Base-by-base conservation (phyloP, 768 basidiomycete genomes). In the Phylloporus arenicola region DNA sequence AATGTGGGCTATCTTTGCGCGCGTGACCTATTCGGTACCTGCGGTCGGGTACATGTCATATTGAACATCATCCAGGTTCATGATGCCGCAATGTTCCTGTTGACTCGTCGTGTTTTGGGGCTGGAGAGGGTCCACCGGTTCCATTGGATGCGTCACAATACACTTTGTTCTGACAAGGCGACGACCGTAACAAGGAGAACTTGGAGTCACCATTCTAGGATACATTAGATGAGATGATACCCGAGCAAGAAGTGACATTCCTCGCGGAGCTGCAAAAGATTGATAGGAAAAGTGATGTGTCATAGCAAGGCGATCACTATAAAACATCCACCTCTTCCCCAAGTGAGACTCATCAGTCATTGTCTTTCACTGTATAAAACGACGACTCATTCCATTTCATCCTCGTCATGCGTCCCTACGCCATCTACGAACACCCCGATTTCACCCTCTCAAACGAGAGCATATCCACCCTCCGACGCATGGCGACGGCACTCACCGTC, bases 341-440 rank as follows among this genome's bases (percentile, higher is more conserved):
- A 41, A 5, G 16, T 27, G 41, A 42, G 25, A 42, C 41, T 11
- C 25, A 25, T 16, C 38, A 22, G 20, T 39, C 20, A 39, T 35
- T 9, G 24, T 41, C 40, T 13, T 39, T 9, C 17, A 22, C 19
- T 39, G 38, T 39, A 20, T 39, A 39, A 39, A 40, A 9, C 13
- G 20, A 6, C 39, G 22, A 6, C 22, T 16, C 20, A 6, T 19
- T 25, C 14, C 20, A 29, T 16, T 13, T 25, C 24, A 20, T 24
- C n/a, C 22, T 11, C 54, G 31, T 27, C 56, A 68, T 68, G 67
- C 67, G 67, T 17, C 58, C 66, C 41, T 68, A 68, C 54, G 55
- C 62, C 55, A 64, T 64, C 52, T 67, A 67, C 43, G 65, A 67
- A 33, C 67, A 69, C 53, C 65, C 65, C 33, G 67, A 68, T 2